Evolutionary conservation across 2,329 filamentous ascomycete genomes (phyloP), one percentile per base, ranked within the genome.

Genomic region (Lomentospora prolificans): DNA sequence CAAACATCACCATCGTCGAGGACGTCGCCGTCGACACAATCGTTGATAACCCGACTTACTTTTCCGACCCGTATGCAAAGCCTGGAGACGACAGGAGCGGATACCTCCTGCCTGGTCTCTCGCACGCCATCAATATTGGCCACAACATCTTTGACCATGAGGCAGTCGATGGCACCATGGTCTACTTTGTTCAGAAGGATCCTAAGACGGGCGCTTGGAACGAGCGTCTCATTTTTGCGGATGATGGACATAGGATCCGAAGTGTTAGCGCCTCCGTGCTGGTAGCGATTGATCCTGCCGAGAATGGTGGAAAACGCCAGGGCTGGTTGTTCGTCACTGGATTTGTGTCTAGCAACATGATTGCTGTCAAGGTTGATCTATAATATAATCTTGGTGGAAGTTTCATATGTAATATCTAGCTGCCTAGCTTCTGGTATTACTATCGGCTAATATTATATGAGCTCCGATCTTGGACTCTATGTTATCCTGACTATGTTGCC

Each of bases 311-410:
- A 0, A 69, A 72, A 60, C 72, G 75, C 17, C 72, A 73, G 58
- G 81, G 74, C 0, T 82, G 79, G 78, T 62, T 85, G 14, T 84
- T 80, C 64, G 74, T 77, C 2, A 80, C 80, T 0, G 81, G 82
- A 0, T 80, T 81, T 56, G 58, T 77, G 58, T 75, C 78, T 2
- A 67, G 69, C 30, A 72, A 65, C 57, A 67, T 77, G 31, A 63
- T 82, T 58, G 79, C 78, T 9, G 70, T 78, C 19, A 76, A 76
- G 64, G 72, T 84, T 30, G 72, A 80, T 60, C 63, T 84, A n/a
- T n/a, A n/a, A n/a, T n/a, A n/a, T n/a, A 17, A 41, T 14, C n/a
- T 41, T 3, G 36, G n/a, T 12, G 19, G 36, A 5, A 3, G 36
- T 17, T 41, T 5, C 14, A n/a, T 17, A 4, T 17, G 14, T 41